A percentile compares a stretch with the other conserved stretches of the same genome.
Evolutionary conservation across 1,139 yeast genomes (phyloP).

Genomic region (Candida albicans): DNA sequence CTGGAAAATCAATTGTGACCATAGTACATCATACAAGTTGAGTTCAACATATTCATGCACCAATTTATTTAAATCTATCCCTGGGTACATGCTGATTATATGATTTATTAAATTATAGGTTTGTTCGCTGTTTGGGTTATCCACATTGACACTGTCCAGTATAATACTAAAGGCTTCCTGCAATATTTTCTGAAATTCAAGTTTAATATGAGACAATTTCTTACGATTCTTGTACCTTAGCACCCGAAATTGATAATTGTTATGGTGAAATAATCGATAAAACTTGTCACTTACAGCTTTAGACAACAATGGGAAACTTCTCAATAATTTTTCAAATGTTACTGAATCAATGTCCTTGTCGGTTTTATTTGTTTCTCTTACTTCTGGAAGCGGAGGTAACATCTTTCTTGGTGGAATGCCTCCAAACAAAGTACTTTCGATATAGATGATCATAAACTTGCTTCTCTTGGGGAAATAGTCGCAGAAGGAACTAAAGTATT

Average conservation of each 20-base stretch:
- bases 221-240: conserved; percentile 34
- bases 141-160: conserved; percentile 41
- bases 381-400: conserved; percentile 4
- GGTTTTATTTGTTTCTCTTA: conserved; percentile 1
- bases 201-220: conserved; percentile 26
- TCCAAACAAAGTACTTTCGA: conserved; percentile 54
- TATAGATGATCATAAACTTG: conserved; percentile 51
- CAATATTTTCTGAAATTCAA: conserved; percentile 36
- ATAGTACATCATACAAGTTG: conserved; percentile 62
- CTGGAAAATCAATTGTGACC: conserved; percentile 52
- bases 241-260: conserved; percentile 35
- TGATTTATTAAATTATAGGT: conserved; percentile 33
- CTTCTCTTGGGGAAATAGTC: conserved; percentile 50
- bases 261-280: conserved; percentile 44
- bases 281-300: conserved; percentile 49
- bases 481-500: conserved; percentile 45
- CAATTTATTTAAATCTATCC: conserved; percentile 52
- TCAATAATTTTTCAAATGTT: conserved; percentile 45
- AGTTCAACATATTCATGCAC: conserved; percentile 72
- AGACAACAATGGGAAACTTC: conserved; percentile 49
- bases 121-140: conserved; percentile 38
- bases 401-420: conserved; percentile 13
- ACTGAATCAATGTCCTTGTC: conserved; percentile 14
- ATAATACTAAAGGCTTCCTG: conserved; percentile 40
- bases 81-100: conserved; percentile 38